Evolutionary conservation across 768 basidiomycete species (phyloP).

Genomic region (Serendipita vermifera): DNA sequence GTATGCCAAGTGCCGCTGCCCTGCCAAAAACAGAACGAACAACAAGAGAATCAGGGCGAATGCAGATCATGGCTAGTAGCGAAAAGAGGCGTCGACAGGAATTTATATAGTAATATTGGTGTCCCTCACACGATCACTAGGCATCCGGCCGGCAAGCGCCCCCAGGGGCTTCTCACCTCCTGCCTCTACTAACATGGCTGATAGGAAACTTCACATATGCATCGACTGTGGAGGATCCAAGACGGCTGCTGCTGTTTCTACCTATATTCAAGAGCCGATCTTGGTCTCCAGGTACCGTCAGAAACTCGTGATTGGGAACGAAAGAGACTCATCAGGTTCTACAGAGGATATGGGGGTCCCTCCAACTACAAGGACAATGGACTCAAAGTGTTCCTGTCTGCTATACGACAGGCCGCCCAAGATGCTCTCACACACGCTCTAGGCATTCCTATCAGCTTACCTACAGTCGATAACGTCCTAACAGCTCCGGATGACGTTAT

Average conservation of each 20-base stretch:
- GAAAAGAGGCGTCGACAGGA: too few relatives aligned
- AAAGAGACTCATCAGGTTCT: slow-evolving; percentile 25
- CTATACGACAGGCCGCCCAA: slow-evolving; percentile 39
- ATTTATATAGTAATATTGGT: too few relatives aligned
- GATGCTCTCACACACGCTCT: slow-evolving; percentile 31
- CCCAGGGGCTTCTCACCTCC: too few relatives aligned
- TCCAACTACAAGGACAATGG: slow-evolving; percentile 80
- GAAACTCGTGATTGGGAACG: neutral
- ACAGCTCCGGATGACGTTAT: neutral
- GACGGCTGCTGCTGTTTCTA: slow-evolving; percentile 60
- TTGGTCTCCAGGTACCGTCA: neutral
- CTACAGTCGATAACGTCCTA: slow-evolving; percentile 14
- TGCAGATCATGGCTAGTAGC: too few relatives aligned
- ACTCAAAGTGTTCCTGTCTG: slow-evolving; percentile 41
- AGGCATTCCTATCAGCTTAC: slow-evolving; percentile 12
- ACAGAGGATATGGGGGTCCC: slow-evolving; percentile 57
- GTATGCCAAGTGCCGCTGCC: too few relatives aligned
- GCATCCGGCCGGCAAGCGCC: too few relatives aligned
- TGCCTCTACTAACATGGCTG: too few relatives aligned
- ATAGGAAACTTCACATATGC: slow-evolving; percentile 52
- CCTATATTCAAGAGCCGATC: slow-evolving; percentile 25
- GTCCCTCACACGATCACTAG: too few relatives aligned
- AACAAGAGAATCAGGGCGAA: too few relatives aligned
- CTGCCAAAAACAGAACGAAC: too few relatives aligned
- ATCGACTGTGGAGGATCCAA: slow-evolving; percentile 87